Percentiles rank a stretch among this genome's conserved stretches.
Evolutionary conservation across 495 filamentous ascomycete genomes (phyloP).

Genomic region (Lasiosphaeris hirsuta): DNA sequence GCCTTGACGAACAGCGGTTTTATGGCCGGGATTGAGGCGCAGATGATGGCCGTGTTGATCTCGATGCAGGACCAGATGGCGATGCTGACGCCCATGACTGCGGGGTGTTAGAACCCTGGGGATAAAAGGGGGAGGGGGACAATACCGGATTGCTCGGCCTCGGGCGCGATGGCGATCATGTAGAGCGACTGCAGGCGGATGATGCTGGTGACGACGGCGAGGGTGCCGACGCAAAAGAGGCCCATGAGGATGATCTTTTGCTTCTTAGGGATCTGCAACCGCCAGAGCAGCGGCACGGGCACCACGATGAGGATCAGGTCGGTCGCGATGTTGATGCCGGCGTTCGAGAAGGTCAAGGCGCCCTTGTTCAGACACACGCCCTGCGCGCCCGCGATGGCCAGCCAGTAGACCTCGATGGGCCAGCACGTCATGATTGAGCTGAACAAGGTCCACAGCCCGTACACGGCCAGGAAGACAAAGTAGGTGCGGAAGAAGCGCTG

Average conservation of each 20-base stretch:
- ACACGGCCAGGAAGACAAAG: constrained; percentile 18
- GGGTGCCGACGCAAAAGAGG: constrained; percentile 20
- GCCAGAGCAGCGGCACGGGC: constrained; percentile 32
- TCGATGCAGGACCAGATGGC: constrained; percentile 50
- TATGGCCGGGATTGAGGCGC: constrained; percentile 47
- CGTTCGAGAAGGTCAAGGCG: constrained; percentile 36
- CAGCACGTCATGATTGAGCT: constrained; percentile 41
- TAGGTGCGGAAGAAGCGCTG: constrained; percentile 17
- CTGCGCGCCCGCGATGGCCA: constrained; percentile 1
- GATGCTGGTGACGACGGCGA: constrained; percentile 20
- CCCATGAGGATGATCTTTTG: constrained; percentile 20
- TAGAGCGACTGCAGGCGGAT: constrained; percentile 18
- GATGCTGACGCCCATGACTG: constrained; percentile 27
- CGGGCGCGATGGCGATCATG: constrained; percentile 9
- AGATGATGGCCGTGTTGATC: constrained; percentile 48
- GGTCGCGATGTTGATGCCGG: constrained; percentile 39
- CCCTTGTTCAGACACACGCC: constrained; percentile 34
- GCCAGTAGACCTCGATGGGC: constrained; percentile 37
- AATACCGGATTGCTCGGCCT: constrained; percentile 10
- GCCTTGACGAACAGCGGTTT: constrained; percentile 28
- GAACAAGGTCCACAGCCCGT: constrained; percentile 24
- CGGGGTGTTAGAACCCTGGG: background rate
- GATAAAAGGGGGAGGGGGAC: background rate
- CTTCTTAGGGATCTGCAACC: constrained; percentile 18
- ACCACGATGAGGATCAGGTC: constrained; percentile 39